These are phyloP conservation scores for Colletotrichum falcatum DNA, from an alignment of 2,329 filamentous ascomycete genomes.

Conservation along the genomic window DNA sequence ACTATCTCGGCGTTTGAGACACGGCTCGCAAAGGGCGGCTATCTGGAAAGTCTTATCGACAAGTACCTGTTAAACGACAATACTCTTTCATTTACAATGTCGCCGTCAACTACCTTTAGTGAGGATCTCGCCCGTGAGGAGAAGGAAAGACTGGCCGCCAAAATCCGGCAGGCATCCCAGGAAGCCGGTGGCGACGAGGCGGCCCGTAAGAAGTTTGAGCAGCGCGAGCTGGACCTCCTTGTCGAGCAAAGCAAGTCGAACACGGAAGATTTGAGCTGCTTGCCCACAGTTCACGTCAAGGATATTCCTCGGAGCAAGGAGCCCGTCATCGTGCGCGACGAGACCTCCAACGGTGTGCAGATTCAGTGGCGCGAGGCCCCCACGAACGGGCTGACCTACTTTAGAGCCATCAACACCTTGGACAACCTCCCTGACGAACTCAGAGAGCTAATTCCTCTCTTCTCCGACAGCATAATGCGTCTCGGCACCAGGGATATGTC, in stretches of 20 bases:
- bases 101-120: slow-evolving; percentile 80
- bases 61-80: slow-evolving; percentile 92
- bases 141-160: slow-evolving; percentile 75
- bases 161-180: slow-evolving; percentile 77
- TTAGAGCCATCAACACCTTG: slow-evolving; percentile 86
- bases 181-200: slow-evolving; percentile 77
- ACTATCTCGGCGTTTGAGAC: slow-evolving; percentile 85
- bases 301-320: slow-evolving; percentile 89
- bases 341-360: slow-evolving; percentile 72
- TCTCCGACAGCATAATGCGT: slow-evolving; percentile 92
- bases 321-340: slow-evolving; percentile 68
- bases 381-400: slow-evolving; percentile 96
- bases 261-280: slow-evolving; percentile 84
- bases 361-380: slow-evolving; percentile 93
- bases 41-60: slow-evolving; percentile 86
- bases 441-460: slow-evolving; percentile 85
- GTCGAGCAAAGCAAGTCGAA: slow-evolving; percentile 86
- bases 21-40: slow-evolving; percentile 79
- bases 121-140: slow-evolving; percentile 83
- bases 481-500: slow-evolving; percentile 88
- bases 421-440: slow-evolving; percentile 86
- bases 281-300: slow-evolving; percentile 88
- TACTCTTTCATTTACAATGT: slow-evolving; percentile 93
- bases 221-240: slow-evolving; percentile 83
- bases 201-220: slow-evolving; percentile 77